Base-by-base conservation (phyloP, 148 eudicot species). In the Nyssa sinensis region DNA sequence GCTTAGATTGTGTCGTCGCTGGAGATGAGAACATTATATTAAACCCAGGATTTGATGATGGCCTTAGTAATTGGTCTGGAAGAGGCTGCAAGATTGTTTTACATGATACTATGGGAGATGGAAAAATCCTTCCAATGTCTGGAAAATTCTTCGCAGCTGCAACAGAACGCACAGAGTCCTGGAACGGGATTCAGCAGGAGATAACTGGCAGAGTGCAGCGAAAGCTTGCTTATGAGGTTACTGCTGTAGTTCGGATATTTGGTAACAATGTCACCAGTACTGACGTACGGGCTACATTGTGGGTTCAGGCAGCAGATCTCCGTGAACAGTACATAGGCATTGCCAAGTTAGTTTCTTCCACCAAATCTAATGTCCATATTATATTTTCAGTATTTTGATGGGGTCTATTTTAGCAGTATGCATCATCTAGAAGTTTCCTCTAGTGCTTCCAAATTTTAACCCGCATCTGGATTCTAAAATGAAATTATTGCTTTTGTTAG, bases 181-280 rank as follows among this genome's bases (percentile, higher is more conserved):
- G 97, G 97, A 90, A 90, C 27, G 99, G 99, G 21, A 92, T 95
- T 81, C 99, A 95, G 79, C 99, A 95, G 79, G 96, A 92, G 49
- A 91, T 95, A 66, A 86, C 91, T 24, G 88, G 81, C 11, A 88
- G 85, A 73, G 89, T 92, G 19, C 84, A 84, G 72, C 75, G 96
- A 81, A 95, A 95, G 76, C 82, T 86, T 74, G 91, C 91, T 61
- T 95, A 95, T 63, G 91, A 90, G 77, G 75, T 84, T 68, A 81
- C 78, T 77, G 99, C 94, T 14, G 57, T 84, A 13, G 94, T 92
- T 23, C 87, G 99, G 37, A 83, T 95, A 80, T 92, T 75, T 80
- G 97, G 99, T 74, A 89, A 88, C 81, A 88, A 88, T 78, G 82
- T 88, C 62, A 76, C 79, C 8, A 86, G 70, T 63, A 77, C 99